These are phyloP conservation scores for Pulveroboletus ravenelii DNA, from an alignment of 768 basidiomycete genomes.

Conservation along the genomic window DNA sequence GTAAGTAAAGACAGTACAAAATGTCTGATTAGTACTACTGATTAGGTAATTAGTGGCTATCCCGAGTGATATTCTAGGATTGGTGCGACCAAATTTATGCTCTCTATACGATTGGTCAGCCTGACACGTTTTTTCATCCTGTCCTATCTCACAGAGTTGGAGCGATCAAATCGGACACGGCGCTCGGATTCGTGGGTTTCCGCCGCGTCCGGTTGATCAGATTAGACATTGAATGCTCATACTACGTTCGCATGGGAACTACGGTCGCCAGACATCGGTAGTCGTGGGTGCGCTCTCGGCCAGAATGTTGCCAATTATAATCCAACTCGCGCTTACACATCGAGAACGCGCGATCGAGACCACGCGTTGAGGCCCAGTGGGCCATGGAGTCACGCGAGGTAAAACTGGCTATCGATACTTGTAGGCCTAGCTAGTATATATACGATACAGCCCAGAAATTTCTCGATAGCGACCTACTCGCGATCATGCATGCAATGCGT, in stretches of 20 bases:
- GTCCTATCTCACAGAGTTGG: neutral
- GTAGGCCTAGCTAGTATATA: neutral
- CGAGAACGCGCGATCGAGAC: neutral
- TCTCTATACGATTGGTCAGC: constrained; percentile 42
- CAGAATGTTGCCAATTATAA: neutral
- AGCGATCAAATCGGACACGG: neutral
- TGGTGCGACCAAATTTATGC: constrained; percentile 44
- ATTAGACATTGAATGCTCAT: neutral
- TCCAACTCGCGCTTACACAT: constrained; percentile 8
- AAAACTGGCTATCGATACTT: neutral
- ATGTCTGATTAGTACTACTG: too few species aligned
- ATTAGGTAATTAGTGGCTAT: too few species aligned
- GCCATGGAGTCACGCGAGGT: neutral
- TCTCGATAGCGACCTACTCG: neutral
- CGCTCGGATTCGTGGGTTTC: constrained; percentile 31
- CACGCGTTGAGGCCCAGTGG: neutral
- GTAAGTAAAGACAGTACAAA: too few species aligned
- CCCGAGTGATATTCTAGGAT: constrained; percentile 26
- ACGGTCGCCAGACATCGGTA: constrained; percentile 10
- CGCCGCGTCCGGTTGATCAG: neutral
- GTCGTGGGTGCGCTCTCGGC: constrained; percentile 16
- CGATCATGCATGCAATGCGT: constrained; percentile 46
- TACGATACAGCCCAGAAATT: neutral
- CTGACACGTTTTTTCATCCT: constrained; percentile 14
- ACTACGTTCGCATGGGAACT: constrained; percentile 23